These are phyloP conservation scores for Fusarium ambrosium DNA, from an alignment of 2,329 filamentous ascomycete genomes.

Conservation along the genomic window DNA sequence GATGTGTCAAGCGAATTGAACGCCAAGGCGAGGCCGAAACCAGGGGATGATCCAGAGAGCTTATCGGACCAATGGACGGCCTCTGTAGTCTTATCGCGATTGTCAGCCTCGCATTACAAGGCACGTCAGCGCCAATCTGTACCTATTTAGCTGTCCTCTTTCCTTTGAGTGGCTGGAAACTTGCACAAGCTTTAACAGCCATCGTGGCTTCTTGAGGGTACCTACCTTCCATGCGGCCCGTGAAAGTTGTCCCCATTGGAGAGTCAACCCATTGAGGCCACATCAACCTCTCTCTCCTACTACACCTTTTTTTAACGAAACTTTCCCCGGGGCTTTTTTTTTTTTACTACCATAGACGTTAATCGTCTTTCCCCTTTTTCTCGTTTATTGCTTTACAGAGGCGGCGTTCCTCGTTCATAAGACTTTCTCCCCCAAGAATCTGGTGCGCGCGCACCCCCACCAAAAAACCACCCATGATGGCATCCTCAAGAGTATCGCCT, in stretches of 20 bases:
- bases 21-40: conserved; percentile 28
- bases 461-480: conserved; percentile 49
- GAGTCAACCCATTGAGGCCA: conserved; percentile 50
- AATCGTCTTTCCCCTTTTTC: conserved; percentile 31
- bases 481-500: conserved; percentile 51
- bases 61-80: conserved; percentile 43
- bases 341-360: conserved; percentile 28
- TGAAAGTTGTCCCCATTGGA: conserved; percentile 29
- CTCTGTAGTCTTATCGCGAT: conserved; percentile 2
- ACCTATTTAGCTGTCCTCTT: conserved; percentile 55
- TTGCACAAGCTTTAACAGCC: conserved; percentile 41
- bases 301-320: conserved; percentile 22
- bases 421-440: conserved; percentile 15
- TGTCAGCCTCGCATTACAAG: conserved; percentile 46
- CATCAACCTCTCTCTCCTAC: conserved; percentile 49
- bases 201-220: conserved; percentile 47
- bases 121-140: conserved; percentile 38
- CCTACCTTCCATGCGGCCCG: conserved; percentile 3
- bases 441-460: conserved; percentile 45
- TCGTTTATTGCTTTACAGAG: conserved; percentile 15
- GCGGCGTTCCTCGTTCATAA: conserved; percentile 26
- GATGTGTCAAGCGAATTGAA: conserved; percentile 1
- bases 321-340: conserved; percentile 28
- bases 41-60: neutral
- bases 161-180: conserved; percentile 41